Evolutionary conservation across 2,329 filamentous ascomycete species (phyloP).

Genomic region (Microascus cirrosus): DNA sequence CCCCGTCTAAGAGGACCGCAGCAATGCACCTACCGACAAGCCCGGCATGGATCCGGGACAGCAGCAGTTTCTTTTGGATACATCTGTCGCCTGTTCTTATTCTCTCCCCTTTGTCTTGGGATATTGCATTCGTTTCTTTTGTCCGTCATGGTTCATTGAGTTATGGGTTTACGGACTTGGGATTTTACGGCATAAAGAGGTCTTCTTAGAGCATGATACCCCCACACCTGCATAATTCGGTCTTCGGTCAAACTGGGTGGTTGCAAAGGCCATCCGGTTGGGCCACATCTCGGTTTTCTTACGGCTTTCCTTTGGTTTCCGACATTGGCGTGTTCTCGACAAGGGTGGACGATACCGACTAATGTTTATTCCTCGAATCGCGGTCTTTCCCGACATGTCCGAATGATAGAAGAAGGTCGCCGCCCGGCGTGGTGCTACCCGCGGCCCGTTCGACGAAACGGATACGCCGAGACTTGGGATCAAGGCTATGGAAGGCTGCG

Average conservation of each 20-base stretch:
- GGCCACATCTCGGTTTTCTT: not conserved
- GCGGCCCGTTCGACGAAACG: not conserved
- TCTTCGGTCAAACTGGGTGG: not conserved
- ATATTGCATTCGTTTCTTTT: conserved; percentile 1
- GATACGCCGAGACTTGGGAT: not conserved
- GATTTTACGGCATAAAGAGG: conserved; percentile 4
- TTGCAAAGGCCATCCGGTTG: not conserved
- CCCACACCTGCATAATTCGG: not conserved
- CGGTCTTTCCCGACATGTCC: not conserved
- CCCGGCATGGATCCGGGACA: conserved; percentile 5
- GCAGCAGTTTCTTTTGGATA: conserved; percentile 1
- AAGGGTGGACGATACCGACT: not conserved
- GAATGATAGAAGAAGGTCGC: not conserved
- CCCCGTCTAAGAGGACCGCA: conserved; percentile 8
- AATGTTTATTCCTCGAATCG: not conserved
- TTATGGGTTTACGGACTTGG: conserved; percentile 1
- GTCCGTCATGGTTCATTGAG: not conserved
- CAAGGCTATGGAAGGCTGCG: not conserved
- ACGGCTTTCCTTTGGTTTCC: not conserved
- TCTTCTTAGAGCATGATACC: conserved; percentile 6
- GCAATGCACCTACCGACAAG: conserved; percentile 7
- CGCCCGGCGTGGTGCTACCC: not conserved
- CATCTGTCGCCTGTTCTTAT: not conserved
- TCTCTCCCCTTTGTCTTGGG: not conserved
- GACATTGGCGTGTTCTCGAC: not conserved